A percentile compares a stretch with the other conserved stretches of the same genome.
Evolutionary conservation across 177 flowering plant species (phyloP).

Genomic region (Vitis hybrid): DNA sequence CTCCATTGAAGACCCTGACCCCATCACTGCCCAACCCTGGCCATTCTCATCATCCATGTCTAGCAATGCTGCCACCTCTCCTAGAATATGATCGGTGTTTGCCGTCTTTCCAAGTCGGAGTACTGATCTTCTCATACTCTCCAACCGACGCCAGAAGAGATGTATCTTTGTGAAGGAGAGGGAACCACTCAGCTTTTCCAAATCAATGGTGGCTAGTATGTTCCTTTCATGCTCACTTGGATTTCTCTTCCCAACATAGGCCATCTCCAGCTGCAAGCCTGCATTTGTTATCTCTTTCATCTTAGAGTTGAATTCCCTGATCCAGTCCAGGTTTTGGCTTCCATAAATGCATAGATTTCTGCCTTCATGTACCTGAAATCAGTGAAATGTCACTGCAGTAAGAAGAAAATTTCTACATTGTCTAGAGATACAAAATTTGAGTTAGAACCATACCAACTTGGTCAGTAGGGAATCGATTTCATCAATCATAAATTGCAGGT

Average conservation of each 20-base stretch:
- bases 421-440: conserved; percentile 3
- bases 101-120: conserved; percentile 16
- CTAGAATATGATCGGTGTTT: conserved; percentile 30
- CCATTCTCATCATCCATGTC: conserved; percentile 24
- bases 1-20: conserved; percentile 40
- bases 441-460: conserved; percentile 47
- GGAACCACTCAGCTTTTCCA: conserved; percentile 21
- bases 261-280: conserved; percentile 41
- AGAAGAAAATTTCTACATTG: not conserved
- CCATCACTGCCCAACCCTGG: conserved; percentile 60
- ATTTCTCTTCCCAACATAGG: conserved; percentile 40
- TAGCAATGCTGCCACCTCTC: conserved; percentile 45
- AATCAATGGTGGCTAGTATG: conserved; percentile 23
- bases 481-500: conserved; percentile 40
- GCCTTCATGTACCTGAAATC: conserved; percentile 49
- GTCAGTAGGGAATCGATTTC: conserved; percentile 45
- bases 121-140: conserved; percentile 56
- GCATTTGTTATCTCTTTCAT: conserved; percentile 21
- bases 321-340: conserved; percentile 48
- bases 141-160: conserved; percentile 58
- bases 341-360: conserved; percentile 49
- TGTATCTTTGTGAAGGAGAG: conserved; percentile 23
- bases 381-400: conserved; percentile 9
- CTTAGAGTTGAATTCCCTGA: conserved; percentile 32
- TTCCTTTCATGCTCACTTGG: conserved; percentile 19